phyloP scores from a whole-genome alignment of 2,329 filamentous ascomycete species.

The Colletotrichum falcatum region DNA sequence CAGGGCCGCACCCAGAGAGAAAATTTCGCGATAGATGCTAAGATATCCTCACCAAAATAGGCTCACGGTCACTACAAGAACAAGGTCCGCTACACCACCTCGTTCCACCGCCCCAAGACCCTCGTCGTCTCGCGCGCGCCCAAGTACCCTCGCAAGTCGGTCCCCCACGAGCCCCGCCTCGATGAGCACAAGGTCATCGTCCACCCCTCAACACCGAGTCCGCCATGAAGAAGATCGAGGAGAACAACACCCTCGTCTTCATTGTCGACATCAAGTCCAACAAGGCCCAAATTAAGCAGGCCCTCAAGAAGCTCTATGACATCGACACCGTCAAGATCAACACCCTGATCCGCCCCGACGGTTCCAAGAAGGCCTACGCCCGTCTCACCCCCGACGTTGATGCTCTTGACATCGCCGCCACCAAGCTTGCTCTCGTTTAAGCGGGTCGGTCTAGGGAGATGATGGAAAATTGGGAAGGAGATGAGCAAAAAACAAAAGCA shows the following conservation, averaged over 20 bases:
- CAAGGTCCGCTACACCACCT: constrained; percentile 92
- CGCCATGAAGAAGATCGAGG: constrained; percentile 99
- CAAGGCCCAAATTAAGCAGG: constrained; percentile 99
- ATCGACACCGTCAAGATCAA: constrained; percentile 99
- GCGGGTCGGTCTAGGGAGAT: constrained; percentile 40
- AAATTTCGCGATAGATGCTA: constrained; percentile 29
- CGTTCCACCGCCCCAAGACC: constrained; percentile 98
- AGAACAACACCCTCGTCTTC: constrained; percentile 99
- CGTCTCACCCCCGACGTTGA: constrained; percentile 96
- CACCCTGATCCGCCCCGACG: constrained; percentile 97
- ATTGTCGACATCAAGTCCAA: constrained; percentile 98
- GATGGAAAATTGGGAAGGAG: constrained; percentile 18
- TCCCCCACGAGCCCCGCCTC: constrained; percentile 89
- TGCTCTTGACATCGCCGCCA: constrained; percentile 98
- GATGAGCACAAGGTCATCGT: constrained; percentile 98
- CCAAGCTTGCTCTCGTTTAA: constrained; percentile 99
- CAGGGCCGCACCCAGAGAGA: background rate
- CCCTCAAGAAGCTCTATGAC: constrained; percentile 99
- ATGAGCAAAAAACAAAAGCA: constrained; percentile 17
- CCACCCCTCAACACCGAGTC: constrained; percentile 99
- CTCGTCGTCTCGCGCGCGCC: constrained; percentile 89
- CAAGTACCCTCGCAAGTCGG: constrained; percentile 97
- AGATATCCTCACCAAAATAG: constrained; percentile 48
- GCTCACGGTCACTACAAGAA: constrained; percentile 81
- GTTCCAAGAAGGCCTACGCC: constrained; percentile 98